Percentiles rank a stretch among this genome's conserved stretches.
Evolutionary conservation across 2,329 filamentous ascomycete species (phyloP).

Genomic region (Simplicillium aogashimaense): DNA sequence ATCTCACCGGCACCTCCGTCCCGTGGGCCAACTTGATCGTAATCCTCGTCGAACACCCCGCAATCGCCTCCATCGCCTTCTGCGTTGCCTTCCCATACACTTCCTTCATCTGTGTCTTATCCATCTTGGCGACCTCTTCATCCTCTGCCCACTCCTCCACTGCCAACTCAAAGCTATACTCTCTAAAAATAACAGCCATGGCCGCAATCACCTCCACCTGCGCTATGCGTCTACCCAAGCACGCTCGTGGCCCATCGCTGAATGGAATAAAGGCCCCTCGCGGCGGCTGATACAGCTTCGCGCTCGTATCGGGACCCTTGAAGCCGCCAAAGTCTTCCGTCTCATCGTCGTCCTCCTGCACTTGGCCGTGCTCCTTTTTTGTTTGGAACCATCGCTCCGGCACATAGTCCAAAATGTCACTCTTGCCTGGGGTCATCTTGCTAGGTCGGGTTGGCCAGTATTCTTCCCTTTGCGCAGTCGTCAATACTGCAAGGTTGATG

Average conservation of each 20-base stretch:
- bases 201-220: constrained; percentile 48
- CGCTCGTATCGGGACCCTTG: constrained; percentile 49
- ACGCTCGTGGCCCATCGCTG: constrained; percentile 46
- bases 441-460: constrained; percentile 56
- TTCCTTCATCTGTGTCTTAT: constrained; percentile 29
- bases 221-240: constrained; percentile 47
- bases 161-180: constrained; percentile 60
- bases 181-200: constrained; percentile 43
- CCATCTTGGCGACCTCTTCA: constrained; percentile 43
- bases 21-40: constrained; percentile 61
- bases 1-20: constrained; percentile 51
- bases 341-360: constrained; percentile 7
- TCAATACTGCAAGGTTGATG: constrained; percentile 46
- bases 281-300: constrained; percentile 48
- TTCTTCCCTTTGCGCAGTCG: constrained; percentile 57
- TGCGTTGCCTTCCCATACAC: constrained; percentile 54
- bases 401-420: constrained; percentile 58
- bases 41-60: constrained; percentile 49
- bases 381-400: constrained; percentile 62
- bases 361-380: constrained; percentile 15
- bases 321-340: constrained; percentile 48
- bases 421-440: constrained; percentile 26
- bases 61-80: constrained; percentile 40
- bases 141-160: constrained; percentile 49
- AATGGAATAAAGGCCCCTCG: constrained; percentile 50